Base-by-base conservation (phyloP, 352 stramenopile genomes). In the Globisporangium alternatum region DNA sequence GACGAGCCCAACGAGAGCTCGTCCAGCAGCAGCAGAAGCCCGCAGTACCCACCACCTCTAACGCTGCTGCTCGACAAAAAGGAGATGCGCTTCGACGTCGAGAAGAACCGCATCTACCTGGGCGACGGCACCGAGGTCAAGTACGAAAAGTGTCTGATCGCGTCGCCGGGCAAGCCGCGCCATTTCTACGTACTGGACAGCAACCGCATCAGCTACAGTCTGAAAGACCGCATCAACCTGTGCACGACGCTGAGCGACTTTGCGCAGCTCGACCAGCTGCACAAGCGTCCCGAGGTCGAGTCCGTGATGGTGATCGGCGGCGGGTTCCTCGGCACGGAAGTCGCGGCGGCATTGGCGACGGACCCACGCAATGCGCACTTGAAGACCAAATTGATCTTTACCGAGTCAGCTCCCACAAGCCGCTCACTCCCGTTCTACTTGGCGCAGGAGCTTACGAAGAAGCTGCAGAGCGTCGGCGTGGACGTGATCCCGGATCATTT, bases 151-250 rank as follows among this genome's bases (percentile, higher is more conserved):
- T 96, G 89, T 55, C 74, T 97, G 41, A 81, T 97, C 60, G 90
- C 90, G 49, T 94, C 83, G 9, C 84, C 88, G 2, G 90, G 90
- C 4, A 80, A 86, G 39, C 88, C 88, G 9, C 83, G 86, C 5
- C 78, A 93, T 39, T 92, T 97, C 35, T 97, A 97, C 75, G 89
- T 97, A 37, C 75, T 97, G 10, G 82, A 96, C 56, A 91, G 77
- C 33, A 80, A 91, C 54, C 83, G 85, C 51, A 85, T 92, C 22
- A 88, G 76, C 60, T 96, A 95, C 71, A 73, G 81, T 43, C 76
- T 96, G 39, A 84, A 88, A 19, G 89, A 97, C 59, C 80, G 79
- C 2, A 90, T 97, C 68, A 97, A 97, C 68, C 82, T 77, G 53
- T 89, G 88, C 64, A 93, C 83, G 52, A 90, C 86, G 13, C 72